Evolutionary conservation across 2,329 filamentous ascomycete species (phyloP).

Genomic region (Phialophora macrospora): DNA sequence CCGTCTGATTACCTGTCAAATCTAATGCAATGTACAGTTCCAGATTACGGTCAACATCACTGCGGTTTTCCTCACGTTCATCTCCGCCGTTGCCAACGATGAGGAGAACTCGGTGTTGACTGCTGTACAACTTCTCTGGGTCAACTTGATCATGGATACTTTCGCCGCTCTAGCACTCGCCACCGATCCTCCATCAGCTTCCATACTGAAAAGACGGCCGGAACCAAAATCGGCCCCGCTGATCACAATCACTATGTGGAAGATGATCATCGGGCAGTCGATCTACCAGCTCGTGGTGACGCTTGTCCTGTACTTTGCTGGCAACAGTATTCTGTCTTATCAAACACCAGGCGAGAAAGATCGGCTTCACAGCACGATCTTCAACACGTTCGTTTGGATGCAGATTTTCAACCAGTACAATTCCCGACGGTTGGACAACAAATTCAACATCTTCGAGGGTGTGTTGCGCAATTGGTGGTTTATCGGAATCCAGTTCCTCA

Average conservation of each 20-base stretch:
- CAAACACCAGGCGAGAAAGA: conserved; percentile 47
- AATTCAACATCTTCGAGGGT: conserved; percentile 66
- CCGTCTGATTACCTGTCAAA: conserved; percentile 49
- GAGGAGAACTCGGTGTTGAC: conserved; percentile 64
- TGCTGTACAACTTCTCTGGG: conserved; percentile 68
- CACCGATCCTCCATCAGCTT: conserved; percentile 63
- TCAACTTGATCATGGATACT: conserved; percentile 70
- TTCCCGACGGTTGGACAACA: conserved; percentile 66
- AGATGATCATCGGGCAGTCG: conserved; percentile 49
- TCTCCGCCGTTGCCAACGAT: conserved; percentile 62
- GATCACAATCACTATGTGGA: conserved; percentile 51
- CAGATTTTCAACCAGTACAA: conserved; percentile 74
- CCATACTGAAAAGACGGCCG: conserved; percentile 58
- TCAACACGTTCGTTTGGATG: conserved; percentile 75
- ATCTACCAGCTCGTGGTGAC: conserved; percentile 48
- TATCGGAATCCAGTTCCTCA: conserved; percentile 61
- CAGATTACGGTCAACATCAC: conserved; percentile 69
- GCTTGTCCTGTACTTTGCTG: conserved; percentile 60
- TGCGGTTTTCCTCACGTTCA: conserved; percentile 65
- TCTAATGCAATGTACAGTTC: conserved; percentile 45
- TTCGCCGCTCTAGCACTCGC: conserved; percentile 67
- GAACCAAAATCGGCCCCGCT: conserved; percentile 49
- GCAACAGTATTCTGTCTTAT: conserved; percentile 60
- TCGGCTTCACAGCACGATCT: conserved; percentile 65
- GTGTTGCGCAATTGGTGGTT: conserved; percentile 63